Evolutionary conservation across 2,329 filamentous ascomycete species (phyloP).

Genomic region (Coniochaeta sp.): DNA sequence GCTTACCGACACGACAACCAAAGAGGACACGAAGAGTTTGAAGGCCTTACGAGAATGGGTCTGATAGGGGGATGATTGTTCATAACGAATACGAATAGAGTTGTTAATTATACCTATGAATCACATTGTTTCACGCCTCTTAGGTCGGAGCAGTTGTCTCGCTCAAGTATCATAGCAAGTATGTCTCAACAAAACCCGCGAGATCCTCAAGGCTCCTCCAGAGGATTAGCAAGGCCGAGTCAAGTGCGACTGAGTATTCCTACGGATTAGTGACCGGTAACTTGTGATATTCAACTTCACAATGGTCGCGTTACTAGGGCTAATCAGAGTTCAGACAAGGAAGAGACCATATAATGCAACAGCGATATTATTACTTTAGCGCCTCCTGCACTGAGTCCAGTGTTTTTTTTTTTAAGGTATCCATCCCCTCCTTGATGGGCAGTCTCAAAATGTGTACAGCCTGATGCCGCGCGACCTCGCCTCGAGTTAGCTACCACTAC

Average conservation of each 20-base stretch:
- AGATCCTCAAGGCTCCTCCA: too few relatives aligned
- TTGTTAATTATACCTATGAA: conserved; percentile 1
- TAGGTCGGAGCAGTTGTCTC: neutral
- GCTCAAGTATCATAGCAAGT: too few relatives aligned
- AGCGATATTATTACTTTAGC: neutral
- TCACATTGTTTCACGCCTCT: neutral
- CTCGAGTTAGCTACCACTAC: neutral
- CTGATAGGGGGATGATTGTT: neutral
- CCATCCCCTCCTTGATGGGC: neutral
- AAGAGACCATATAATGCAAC: neutral
- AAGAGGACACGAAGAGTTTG: neutral
- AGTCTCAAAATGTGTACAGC: neutral
- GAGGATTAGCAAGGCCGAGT: too few relatives aligned
- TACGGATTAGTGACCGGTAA: too few relatives aligned
- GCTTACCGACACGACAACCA: neutral
- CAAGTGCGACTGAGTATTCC: too few relatives aligned
- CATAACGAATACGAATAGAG: conserved; percentile 3
- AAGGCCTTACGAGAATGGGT: neutral
- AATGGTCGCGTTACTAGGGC: neutral
- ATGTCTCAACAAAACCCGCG: too few relatives aligned
- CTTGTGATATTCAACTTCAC: too few relatives aligned
- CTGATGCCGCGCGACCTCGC: neutral
- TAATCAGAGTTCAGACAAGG: neutral
- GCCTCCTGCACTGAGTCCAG: neutral
- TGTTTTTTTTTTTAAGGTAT: neutral